Percentiles rank a stretch among this genome's conserved stretches.
Evolutionary conservation across 1,139 yeast species (phyloP).

Genomic region (Meyerozyma sp.): DNA sequence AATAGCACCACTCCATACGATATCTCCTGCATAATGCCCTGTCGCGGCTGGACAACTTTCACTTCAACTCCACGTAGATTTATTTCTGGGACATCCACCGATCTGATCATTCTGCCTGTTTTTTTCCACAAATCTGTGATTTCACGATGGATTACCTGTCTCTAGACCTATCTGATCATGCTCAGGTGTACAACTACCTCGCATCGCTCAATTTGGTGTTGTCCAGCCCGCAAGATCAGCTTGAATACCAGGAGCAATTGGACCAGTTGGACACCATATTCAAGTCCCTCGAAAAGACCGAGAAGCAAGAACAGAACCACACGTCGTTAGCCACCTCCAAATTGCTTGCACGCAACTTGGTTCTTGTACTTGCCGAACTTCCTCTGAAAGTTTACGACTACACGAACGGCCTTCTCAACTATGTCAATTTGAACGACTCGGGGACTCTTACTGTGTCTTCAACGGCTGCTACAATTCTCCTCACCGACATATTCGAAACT

Average conservation of each 20-base stretch:
- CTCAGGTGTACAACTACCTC: not conserved
- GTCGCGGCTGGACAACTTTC: not conserved
- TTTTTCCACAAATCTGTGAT: not conserved
- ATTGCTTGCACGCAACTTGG: conserved; percentile 26
- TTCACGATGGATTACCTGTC: not conserved
- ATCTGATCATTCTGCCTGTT: too few species aligned
- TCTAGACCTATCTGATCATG: not conserved
- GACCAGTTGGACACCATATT: not conserved
- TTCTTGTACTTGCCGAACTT: conserved; percentile 23
- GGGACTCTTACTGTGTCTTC: conserved; percentile 6
- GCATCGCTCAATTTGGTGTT: not conserved
- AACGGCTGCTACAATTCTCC: conserved; percentile 24
- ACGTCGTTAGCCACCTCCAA: conserved; percentile 14
- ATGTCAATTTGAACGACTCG: conserved; percentile 16
- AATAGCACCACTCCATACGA: not conserved
- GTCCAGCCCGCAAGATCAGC: not conserved
- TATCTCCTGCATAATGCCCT: not conserved
- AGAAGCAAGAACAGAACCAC: not conserved
- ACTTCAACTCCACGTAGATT: not conserved
- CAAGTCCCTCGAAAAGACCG: not conserved
- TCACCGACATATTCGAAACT: conserved; percentile 34
- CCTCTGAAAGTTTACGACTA: conserved; percentile 37
- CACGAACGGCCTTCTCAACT: conserved; percentile 31
- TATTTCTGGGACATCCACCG: not conserved
- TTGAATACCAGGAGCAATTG: not conserved